Conservation (phyloP, 352 stramenopile genomes). For the Hyaloperonospora arabidopsidis region DNA sequence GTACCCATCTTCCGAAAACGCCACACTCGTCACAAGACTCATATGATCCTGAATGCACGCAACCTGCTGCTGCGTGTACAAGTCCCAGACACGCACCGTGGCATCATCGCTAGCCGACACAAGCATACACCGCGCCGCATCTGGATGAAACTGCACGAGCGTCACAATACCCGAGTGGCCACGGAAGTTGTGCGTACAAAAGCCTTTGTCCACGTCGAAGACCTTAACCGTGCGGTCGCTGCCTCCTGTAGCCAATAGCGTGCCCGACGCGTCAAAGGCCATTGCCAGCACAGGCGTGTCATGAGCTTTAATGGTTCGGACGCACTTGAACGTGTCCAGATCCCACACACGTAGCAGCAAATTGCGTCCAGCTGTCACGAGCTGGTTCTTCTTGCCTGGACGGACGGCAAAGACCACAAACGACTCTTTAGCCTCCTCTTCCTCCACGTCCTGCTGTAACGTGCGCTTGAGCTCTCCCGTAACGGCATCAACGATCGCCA, state of each 20-base stretch:
- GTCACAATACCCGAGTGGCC: conserved; percentile 83
- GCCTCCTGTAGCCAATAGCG: conserved; percentile 92
- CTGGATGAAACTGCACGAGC: conserved; percentile 79
- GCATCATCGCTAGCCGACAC: conserved; percentile 73
- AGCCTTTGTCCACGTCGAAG: conserved; percentile 89
- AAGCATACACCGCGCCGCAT: conserved; percentile 52
- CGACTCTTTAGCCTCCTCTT: conserved; percentile 73
- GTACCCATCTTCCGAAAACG: conserved; percentile 83
- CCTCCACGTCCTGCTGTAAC: conserved; percentile 66
- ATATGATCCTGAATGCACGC: conserved; percentile 92
- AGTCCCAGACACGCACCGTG: conserved; percentile 78
- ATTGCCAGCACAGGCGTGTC: conserved; percentile 80
- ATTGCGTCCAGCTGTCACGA: conserved; percentile 81
- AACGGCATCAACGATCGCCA: conserved; percentile 63
- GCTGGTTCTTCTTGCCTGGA: conserved; percentile 59
- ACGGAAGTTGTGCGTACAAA: conserved; percentile 91
- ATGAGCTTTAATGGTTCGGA: conserved; percentile 70
- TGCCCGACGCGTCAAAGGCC: conserved; percentile 86
- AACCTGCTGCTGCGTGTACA: conserved; percentile 76
- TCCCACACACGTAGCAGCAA: conserved; percentile 81
- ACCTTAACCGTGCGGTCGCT: conserved; percentile 94
- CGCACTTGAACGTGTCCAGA: conserved; percentile 65
- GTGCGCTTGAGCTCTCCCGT: conserved; percentile 67
- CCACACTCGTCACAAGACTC: conserved; percentile 89
- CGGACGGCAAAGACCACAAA: conserved; percentile 79